Evolutionary conservation across 345 rosid genomes (phyloP).

Genomic region (Populus ilicifolia): DNA sequence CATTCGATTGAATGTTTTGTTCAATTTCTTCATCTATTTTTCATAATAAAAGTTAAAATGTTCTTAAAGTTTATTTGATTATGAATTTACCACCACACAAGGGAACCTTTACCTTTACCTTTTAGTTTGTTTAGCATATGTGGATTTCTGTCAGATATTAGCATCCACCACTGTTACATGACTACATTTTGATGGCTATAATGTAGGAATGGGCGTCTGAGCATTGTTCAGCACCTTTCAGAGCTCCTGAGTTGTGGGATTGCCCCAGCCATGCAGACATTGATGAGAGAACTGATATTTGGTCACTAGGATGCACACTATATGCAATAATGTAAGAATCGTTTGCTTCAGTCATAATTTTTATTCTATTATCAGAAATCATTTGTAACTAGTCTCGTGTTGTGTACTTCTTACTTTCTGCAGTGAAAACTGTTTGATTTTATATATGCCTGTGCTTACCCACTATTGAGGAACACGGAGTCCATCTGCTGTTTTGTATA

Average conservation of each 20-base stretch:
- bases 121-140: neutral
- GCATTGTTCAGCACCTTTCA: slow-evolving; percentile 93
- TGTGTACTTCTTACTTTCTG: neutral
- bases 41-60: neutral
- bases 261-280: slow-evolving; percentile 93
- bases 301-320: slow-evolving; percentile 98
- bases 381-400: neutral
- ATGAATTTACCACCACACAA: neutral
- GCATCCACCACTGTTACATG: neutral
- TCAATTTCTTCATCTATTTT: neutral
- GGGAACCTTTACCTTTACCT: neutral
- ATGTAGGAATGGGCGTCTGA: slow-evolving; percentile 93
- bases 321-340: slow-evolving; percentile 86
- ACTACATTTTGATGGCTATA: slow-evolving; percentile 3
- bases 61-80: neutral
- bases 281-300: slow-evolving; percentile 95
- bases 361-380: neutral
- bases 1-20: neutral
- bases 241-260: slow-evolving; percentile 99
- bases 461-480: neutral
- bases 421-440: neutral
- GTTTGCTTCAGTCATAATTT: neutral
- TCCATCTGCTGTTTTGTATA: neutral
- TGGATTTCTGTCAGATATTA: neutral
- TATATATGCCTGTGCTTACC: neutral